Evolutionary conservation across 306 rosid genomes (phyloP).

Genomic region (Parietaria judaica): DNA sequence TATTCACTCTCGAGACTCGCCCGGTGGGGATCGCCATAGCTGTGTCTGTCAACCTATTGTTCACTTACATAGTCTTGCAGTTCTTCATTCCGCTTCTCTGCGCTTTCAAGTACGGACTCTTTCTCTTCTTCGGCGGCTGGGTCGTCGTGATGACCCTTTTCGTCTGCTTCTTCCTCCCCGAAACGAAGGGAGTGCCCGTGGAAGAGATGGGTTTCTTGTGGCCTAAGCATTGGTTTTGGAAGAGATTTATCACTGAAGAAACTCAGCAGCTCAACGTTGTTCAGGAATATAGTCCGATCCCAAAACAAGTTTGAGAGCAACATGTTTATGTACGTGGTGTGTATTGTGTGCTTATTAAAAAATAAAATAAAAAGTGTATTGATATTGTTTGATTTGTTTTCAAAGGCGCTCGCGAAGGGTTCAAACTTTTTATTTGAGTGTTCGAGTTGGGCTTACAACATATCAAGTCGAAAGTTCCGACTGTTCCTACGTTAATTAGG

Average conservation of each 20-base stretch:
- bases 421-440: too few relatives aligned
- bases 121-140: slow-evolving; percentile 65
- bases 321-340: background rate
- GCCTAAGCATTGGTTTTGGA: slow-evolving; percentile 65
- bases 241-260: slow-evolving; percentile 31
- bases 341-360: too few relatives aligned
- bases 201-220: slow-evolving; percentile 49
- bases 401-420: too few relatives aligned
- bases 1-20: slow-evolving; percentile 48
- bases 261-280: background rate
- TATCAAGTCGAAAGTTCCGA: too few relatives aligned
- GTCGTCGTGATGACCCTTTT: slow-evolving; percentile 48
- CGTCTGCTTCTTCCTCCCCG: slow-evolving; percentile 52
- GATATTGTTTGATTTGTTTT: too few relatives aligned
- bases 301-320: background rate
- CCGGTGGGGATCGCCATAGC: slow-evolving; percentile 63
- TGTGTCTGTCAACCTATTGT: slow-evolving; percentile 52
- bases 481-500: too few relatives aligned
- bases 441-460: too few relatives aligned
- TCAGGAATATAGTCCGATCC: background rate
- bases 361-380: too few relatives aligned
- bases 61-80: slow-evolving; percentile 51
- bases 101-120: slow-evolving; percentile 38
- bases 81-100: slow-evolving; percentile 47
- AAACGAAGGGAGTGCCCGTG: slow-evolving; percentile 57